A percentile compares a stretch with the other conserved stretches of the same genome.
Evolutionary conservation across 202 grass and related monocot species (phyloP).

Genomic region (Thinopyrum obtusiflorum): DNA sequence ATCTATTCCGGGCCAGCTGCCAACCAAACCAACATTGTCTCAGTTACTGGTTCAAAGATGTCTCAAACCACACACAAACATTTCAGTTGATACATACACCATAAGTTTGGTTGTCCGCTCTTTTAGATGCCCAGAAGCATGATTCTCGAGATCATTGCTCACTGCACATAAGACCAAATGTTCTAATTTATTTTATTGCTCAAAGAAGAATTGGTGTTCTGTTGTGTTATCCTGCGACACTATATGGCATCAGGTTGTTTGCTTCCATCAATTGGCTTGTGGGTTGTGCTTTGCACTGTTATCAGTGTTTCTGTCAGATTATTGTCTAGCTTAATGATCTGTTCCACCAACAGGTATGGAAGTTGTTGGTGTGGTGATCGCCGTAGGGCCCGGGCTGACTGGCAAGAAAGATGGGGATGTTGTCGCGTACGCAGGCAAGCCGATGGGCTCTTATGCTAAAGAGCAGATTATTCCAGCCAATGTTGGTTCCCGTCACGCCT

Average conservation of each 20-base stretch:
- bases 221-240: background rate
- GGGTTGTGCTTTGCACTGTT: background rate
- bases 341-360: constrained; percentile 54
- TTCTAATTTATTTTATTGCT: background rate
- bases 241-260: background rate
- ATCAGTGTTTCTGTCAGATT: background rate
- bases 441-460: constrained; percentile 71
- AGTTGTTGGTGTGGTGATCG: constrained; percentile 72
- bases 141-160: background rate
- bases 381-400: constrained; percentile 59
- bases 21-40: too few relatives aligned
- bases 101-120: background rate
- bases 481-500: constrained; percentile 52
- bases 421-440: constrained; percentile 66
- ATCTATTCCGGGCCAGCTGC: too few relatives aligned
- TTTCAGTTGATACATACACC: too few relatives aligned
- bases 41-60: too few relatives aligned
- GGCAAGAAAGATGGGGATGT: constrained; percentile 62
- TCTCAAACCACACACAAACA: too few relatives aligned
- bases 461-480: constrained; percentile 64
- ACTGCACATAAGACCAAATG: background rate
- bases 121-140: background rate
- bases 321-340: too few relatives aligned
- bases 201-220: background rate
- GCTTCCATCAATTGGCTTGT: background rate